Percentiles rank a stretch among this genome's conserved stretches.
These are phyloP conservation scores for Metarhizium rileyi DNA, from an alignment of 2,329 filamentous ascomycete species.

Conservation along the genomic window DNA sequence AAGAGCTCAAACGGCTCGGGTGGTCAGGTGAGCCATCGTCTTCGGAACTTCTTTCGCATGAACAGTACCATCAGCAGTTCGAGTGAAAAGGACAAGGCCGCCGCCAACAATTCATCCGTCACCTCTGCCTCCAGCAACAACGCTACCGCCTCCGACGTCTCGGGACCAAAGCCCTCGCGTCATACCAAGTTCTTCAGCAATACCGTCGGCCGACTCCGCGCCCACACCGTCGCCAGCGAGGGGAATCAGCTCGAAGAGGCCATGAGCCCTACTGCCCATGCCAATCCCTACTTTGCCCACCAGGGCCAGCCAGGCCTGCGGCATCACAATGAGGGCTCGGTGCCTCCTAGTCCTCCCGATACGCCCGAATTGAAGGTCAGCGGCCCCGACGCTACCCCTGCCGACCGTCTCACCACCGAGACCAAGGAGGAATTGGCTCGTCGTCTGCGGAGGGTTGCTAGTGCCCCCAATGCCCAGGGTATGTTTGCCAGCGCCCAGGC, in stretches of 20 bases:
- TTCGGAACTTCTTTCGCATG: constrained; percentile 65
- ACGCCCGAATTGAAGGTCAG: constrained; percentile 71
- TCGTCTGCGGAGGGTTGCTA: constrained; percentile 87
- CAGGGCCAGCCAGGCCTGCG: constrained; percentile 88
- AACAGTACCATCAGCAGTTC: constrained; percentile 36
- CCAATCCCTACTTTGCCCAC: constrained; percentile 95
- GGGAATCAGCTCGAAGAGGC: constrained; percentile 82
- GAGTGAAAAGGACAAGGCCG: constrained; percentile 25
- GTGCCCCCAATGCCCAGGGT: constrained; percentile 92
- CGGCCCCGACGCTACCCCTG: constrained; percentile 53
- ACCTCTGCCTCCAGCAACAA: constrained; percentile 11
- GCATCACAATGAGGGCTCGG: constrained; percentile 89
- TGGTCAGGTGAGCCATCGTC: constrained; percentile 56
- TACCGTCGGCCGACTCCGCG: constrained; percentile 77
- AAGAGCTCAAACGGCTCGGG: constrained; percentile 42
- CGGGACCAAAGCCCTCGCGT: constrained; percentile 53
- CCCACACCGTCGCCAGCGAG: constrained; percentile 84
- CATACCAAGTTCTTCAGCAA: constrained; percentile 84
- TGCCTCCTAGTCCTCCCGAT: constrained; percentile 85
- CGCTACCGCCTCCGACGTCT: constrained; percentile 6
- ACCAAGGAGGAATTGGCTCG: constrained; percentile 91
- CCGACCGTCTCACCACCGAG: constrained; percentile 60
- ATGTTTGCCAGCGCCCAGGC: constrained; percentile 52
- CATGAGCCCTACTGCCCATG: constrained; percentile 83
- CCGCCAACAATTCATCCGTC: constrained; percentile 1